Conservation (phyloP, 495 filamentous ascomycete genomes). For the Aspergillus bridgeri region DNA sequence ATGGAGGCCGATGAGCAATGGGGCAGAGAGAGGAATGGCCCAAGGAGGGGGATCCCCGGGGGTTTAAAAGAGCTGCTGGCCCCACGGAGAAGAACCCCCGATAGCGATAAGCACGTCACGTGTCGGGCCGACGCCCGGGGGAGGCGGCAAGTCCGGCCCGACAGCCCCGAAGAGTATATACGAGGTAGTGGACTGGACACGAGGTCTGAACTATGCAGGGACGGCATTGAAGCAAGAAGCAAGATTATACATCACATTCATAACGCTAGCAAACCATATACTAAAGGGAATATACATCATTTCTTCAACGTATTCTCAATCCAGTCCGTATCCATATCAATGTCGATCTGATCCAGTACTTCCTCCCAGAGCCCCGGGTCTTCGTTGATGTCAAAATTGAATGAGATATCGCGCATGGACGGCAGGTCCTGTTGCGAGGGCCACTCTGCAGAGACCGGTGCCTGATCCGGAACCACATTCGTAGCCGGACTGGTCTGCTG, state of each 20-base stretch:
- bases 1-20: background rate
- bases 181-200: too few relatives aligned
- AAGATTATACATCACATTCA: too few relatives aligned
- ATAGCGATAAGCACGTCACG: slow-evolving; percentile 21
- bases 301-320: slow-evolving; percentile 35
- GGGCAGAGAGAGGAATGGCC: background rate
- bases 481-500: slow-evolving; percentile 11
- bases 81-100: background rate
- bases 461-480: background rate
- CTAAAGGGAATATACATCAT: slow-evolving; percentile 9
- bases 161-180: slow-evolving; percentile 1
- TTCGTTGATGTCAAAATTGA: slow-evolving; percentile 37
- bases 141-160: slow-evolving; percentile 24
- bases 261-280: too few relatives aligned
- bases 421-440: slow-evolving; percentile 21
- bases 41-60: slow-evolving; percentile 1
- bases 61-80: slow-evolving; percentile 2
- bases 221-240: too few relatives aligned
- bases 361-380: slow-evolving; percentile 39
- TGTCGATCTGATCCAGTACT: slow-evolving; percentile 35
- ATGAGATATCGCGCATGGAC: slow-evolving; percentile 30
- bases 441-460: slow-evolving; percentile 17
- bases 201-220: too few relatives aligned
- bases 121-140: slow-evolving; percentile 31
- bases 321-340: slow-evolving; percentile 42